Evolutionary conservation across 1,284 basidiomycete species (phyloP).

Genomic region (Pisolithus thermaeus): DNA sequence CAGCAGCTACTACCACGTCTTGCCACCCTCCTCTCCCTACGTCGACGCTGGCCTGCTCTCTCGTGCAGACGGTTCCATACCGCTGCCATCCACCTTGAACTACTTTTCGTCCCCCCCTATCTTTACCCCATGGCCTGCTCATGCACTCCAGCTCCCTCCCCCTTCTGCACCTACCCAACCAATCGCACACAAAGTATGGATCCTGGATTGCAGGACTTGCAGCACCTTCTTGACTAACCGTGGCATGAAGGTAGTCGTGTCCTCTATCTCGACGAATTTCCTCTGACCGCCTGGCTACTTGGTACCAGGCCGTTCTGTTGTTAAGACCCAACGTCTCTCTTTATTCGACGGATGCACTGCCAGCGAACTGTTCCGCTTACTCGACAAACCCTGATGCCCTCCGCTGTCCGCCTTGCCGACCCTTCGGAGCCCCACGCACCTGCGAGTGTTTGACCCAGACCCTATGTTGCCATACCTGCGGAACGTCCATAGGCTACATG

Average conservation of each 20-base stretch:
- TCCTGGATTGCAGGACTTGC: slow-evolving; percentile 73
- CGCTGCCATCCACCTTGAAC: slow-evolving; percentile 19
- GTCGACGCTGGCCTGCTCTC: slow-evolving; percentile 15
- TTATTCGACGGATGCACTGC: slow-evolving; percentile 79
- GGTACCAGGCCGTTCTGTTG: slow-evolving; percentile 67
- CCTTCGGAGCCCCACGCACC: slow-evolving; percentile 39
- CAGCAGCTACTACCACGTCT: slow-evolving; percentile 2
- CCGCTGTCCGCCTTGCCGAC: slow-evolving; percentile 32
- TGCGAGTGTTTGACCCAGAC: slow-evolving; percentile 71
- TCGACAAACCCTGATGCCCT: slow-evolving; percentile 40
- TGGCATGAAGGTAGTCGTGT: slow-evolving; percentile 67
- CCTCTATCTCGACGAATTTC: neutral
- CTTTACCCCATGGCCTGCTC: slow-evolving; percentile 20
- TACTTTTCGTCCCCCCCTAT: slow-evolving; percentile 18
- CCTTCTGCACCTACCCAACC: slow-evolving; percentile 32
- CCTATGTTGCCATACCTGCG: slow-evolving; percentile 79
- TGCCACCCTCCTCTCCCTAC: slow-evolving; percentile 7
- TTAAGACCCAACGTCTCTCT: slow-evolving; percentile 78
- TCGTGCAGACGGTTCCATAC: slow-evolving; percentile 6
- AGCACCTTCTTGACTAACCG: slow-evolving; percentile 74
- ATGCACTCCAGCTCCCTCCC: slow-evolving; percentile 34
- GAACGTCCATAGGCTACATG: slow-evolving; percentile 71
- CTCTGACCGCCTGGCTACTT: slow-evolving; percentile 5
- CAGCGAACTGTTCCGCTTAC: slow-evolving; percentile 68
- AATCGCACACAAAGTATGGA: slow-evolving; percentile 69